A percentile compares a stretch with the other conserved stretches of the same genome.
phyloP scores from a whole-genome alignment of 2,329 filamentous ascomycete species.

The Thielaviopsis cerberus region DNA sequence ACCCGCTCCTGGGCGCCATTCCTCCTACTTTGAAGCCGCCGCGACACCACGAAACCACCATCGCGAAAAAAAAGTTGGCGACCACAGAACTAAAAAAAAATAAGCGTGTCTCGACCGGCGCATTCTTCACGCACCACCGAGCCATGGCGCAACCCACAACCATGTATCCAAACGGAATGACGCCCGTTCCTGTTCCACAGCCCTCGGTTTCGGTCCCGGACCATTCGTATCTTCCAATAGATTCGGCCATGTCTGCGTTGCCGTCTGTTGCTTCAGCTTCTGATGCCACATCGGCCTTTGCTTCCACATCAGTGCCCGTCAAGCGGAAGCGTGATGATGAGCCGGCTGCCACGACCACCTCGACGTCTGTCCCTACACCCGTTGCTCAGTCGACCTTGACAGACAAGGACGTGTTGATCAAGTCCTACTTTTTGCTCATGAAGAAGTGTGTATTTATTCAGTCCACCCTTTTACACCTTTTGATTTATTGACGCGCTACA shows the following conservation, averaged over 20 bases:
- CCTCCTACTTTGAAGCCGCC: neutral
- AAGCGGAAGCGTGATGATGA: constrained; percentile 42
- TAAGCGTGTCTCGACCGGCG: neutral
- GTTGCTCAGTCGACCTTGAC: constrained; percentile 3
- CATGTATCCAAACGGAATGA: constrained; percentile 23
- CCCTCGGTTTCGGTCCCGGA: neutral
- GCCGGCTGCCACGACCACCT: constrained; percentile 19
- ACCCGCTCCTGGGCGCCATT: neutral
- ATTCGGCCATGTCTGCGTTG: constrained; percentile 9
- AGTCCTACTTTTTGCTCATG: constrained; percentile 22
- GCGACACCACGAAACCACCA: neutral
- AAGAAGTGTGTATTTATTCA: constrained; percentile 19
- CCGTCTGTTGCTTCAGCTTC: constrained; percentile 9
- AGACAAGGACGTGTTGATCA: constrained; percentile 21
- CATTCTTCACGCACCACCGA: neutral
- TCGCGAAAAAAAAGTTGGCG: constrained; percentile 1
- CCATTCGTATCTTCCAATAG: constrained; percentile 7
- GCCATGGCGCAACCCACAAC: constrained; percentile 26
- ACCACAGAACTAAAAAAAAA: neutral
- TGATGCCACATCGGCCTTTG: constrained; percentile 15
- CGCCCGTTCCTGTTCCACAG: constrained; percentile 10
- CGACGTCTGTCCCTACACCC: constrained; percentile 12
- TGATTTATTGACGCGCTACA: constrained; percentile 2
- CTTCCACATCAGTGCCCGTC: constrained; percentile 19
- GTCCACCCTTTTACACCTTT: constrained; percentile 4